phyloP scores from a whole-genome alignment of 768 basidiomycete genomes.

The Panaeolus cyanescens region DNA sequence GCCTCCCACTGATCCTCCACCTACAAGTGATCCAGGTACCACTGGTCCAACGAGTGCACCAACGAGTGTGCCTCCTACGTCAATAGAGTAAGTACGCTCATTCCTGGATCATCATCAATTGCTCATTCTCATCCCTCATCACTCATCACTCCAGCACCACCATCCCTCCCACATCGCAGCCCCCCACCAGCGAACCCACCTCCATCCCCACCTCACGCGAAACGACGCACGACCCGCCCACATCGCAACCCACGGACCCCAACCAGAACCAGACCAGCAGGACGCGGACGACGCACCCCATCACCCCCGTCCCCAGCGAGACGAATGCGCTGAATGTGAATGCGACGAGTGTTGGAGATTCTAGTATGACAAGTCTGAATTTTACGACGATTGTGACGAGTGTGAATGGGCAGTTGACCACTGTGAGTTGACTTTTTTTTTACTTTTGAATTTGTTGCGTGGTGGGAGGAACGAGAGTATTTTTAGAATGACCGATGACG shows the following conservation, averaged over 20 bases:
- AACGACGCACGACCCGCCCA: too few species aligned
- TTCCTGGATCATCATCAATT: background rate
- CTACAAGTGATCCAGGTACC: background rate
- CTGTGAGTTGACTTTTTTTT: background rate
- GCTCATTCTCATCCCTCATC: background rate
- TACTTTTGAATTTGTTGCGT: background rate
- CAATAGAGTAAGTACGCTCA: background rate
- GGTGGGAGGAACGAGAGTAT: background rate
- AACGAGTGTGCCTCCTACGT: background rate
- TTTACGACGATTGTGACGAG: background rate
- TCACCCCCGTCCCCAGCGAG: too few species aligned
- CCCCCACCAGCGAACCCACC: too few species aligned
- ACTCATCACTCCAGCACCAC: background rate
- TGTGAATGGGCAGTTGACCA: background rate
- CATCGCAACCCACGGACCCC: too few species aligned
- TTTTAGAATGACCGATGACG: background rate
- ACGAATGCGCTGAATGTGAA: background rate
- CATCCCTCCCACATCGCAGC: too few species aligned
- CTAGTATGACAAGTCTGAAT: background rate
- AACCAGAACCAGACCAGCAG: too few species aligned
- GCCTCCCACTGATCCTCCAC: too few species aligned
- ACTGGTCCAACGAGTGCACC: background rate
- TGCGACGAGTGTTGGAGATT: background rate
- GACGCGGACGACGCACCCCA: too few species aligned
- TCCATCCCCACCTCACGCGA: too few species aligned